These are phyloP conservation scores for Colletotrichum karsti DNA, from an alignment of 2,329 filamentous ascomycete genomes.

Conservation along the genomic window DNA sequence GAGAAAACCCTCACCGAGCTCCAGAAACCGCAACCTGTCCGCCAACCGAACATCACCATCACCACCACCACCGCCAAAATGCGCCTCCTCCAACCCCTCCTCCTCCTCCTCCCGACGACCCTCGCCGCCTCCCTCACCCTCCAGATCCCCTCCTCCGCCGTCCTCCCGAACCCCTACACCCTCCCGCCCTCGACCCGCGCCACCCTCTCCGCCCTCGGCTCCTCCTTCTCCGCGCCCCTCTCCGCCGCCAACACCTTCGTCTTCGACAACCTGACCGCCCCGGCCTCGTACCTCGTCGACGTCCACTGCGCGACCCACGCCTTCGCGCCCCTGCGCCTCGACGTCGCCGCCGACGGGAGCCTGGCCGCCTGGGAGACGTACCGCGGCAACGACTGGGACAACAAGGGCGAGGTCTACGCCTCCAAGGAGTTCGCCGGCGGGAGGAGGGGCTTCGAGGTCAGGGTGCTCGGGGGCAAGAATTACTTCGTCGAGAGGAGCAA, in stretches of 20 bases:
- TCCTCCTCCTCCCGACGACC: slow-evolving; percentile 42
- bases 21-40: not conserved
- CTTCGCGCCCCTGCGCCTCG: slow-evolving; percentile 84
- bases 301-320: slow-evolving; percentile 78
- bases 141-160: slow-evolving; percentile 46
- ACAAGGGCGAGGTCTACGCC: slow-evolving; percentile 73
- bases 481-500: slow-evolving; percentile 80
- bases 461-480: slow-evolving; percentile 69
- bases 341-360: slow-evolving; percentile 61
- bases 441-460: slow-evolving; percentile 65
- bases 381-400: slow-evolving; percentile 88
- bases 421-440: slow-evolving; percentile 24
- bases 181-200: slow-evolving; percentile 75
- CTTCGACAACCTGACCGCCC: slow-evolving; percentile 74
- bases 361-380: slow-evolving; percentile 84
- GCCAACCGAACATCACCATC: not conserved
- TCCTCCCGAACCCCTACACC: slow-evolving; percentile 56
- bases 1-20: not conserved
- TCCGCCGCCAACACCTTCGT: slow-evolving; percentile 75
- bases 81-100: slow-evolving; percentile 44
- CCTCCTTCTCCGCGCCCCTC: slow-evolving; percentile 64
- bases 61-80: slow-evolving; percentile 35
- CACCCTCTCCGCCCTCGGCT: slow-evolving; percentile 56
- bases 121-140: slow-evolving; percentile 54
- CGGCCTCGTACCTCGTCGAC: slow-evolving; percentile 82